Base-by-base conservation (phyloP, 805 yeast genomes). In the Metschnikowia lachancei region DNA sequence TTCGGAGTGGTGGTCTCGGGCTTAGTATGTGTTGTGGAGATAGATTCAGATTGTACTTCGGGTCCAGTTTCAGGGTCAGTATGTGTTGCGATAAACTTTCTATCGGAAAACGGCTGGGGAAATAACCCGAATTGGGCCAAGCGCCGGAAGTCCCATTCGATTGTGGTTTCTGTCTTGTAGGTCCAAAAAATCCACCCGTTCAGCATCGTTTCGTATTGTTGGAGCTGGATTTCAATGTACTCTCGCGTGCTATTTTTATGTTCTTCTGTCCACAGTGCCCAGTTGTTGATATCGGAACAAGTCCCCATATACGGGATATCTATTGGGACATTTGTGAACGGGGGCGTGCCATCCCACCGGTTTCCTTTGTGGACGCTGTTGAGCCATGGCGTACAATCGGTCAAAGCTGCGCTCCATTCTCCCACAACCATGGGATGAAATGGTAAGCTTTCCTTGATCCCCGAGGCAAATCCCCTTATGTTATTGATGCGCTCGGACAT, bases 391-490 rank as follows among this genome's bases (percentile, higher is more conserved):
- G 62, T 6, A 85, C 88, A 36, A 47, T 60, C 48, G 40, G 60
- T 59, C 47, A 59, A 30, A 39, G 61, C 47, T 17, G 82, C 95
- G 19, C 87, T 74, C 87, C 92, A 91, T 70, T 90, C 97, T 51
- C 97, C 97, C 38, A 81, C 77, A 28, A 90, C 74, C 44, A 78
- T 77, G 87, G 92, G 86, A 64, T 85, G 88, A 57, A 72, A 65
- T 63, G 86, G 89, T 34, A 68, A 59, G 29, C 65, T 53, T 33
- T 68, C 30, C 40, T 56, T 16, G 61, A 53, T 49, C 12, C 53
- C 47, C 13, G 64, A 40, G 19, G 67, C 52, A 60, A 64, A 59
- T 59, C 65, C 47, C 51, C 45, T 55, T 41, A 60, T 76, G 57
- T 49, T 64, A 52, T 45, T 49, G 46, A 58, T 64, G 60, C 50